Evolutionary conservation across 2,329 filamentous ascomycete species (phyloP), one percentile per base, ranked within the genome.

Genomic region (Drechslerella stenobrocha): DNA sequence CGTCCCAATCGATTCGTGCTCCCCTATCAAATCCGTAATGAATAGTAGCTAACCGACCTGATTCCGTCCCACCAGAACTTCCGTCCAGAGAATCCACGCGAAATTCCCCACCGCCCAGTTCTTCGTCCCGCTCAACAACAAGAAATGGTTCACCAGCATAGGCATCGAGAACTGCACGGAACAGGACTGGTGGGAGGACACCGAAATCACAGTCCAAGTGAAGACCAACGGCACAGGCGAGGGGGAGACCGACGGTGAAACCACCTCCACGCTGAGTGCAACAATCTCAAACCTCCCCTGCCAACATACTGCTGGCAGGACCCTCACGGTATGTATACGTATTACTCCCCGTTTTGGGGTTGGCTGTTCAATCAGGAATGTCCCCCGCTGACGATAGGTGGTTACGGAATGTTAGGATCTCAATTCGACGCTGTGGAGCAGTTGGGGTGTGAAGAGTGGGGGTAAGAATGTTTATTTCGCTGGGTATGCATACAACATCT

Each of bases 151-250:
- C 76, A 79, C 80, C 46, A 78, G 80, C 2, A 81, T 80, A 23
- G 89, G 89, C 0, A 83, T 96, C 55, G 70, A 82, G 1, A 88
- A 90, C 64, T 86, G 92, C 42, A 95, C 89, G 0, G 91, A 96
- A 78, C 76, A 96, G 73, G 92, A 97, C 77, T 96, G 92, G 92
- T 96, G 92, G 92, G 86, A 95, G 72, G 86, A 7, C 37, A 57
- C 65, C 44, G 61, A 61, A 58, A 52, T 66, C 48, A 58, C 60
- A 34, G 56, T 58, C 59, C 37, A 71, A 70, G 32, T 60, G 55
- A 20, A 71, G 69, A 15, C 58, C 69, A 44, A 70, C 70, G 66
- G 69, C 64, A 28, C 59, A 63, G 55, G 42, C 7, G 40, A 57
- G 2, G 20, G 30, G 2, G 37, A 44, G 48, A 51, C 67, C 35